Evolutionary conservation across 768 basidiomycete genomes (phyloP).

Genomic region (Hygrocybe punicea): DNA sequence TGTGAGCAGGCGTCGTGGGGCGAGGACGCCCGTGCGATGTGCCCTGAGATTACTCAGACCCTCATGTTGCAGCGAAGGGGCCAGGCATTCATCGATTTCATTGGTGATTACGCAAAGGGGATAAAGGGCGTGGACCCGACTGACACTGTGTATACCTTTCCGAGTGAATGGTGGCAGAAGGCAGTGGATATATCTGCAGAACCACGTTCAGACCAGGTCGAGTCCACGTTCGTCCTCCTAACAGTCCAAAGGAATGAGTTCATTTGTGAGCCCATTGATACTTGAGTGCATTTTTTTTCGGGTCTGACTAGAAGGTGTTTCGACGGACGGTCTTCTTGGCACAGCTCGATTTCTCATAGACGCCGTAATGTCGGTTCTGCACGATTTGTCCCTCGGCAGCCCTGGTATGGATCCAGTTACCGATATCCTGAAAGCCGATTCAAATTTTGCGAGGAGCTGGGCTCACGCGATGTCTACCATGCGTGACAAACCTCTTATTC

Average conservation of each 20-base stretch:
- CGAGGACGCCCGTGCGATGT: conserved; percentile 16
- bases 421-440: conserved; percentile 2
- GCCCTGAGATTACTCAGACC: conserved; percentile 16
- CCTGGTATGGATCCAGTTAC: conserved; percentile 2
- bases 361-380: conserved; percentile 4
- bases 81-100: not conserved
- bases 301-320: no score
- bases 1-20: not conserved
- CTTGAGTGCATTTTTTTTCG: not conserved
- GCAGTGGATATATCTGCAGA: conserved; percentile 1
- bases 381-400: conserved; percentile 4
- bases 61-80: conserved; percentile 11
- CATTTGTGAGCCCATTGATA: conserved; percentile 9
- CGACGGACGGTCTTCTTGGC: not conserved
- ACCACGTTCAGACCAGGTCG: not conserved
- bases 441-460: not conserved
- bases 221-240: conserved; percentile 7
- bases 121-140: conserved; percentile 2
- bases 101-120: conserved; percentile 1
- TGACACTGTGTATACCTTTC: conserved; percentile 8
- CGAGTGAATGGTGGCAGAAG: conserved; percentile 19
- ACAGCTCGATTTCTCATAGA: conserved; percentile 9
- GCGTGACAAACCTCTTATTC: conserved; percentile 15
- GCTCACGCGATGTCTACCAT: not conserved
- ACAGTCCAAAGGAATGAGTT: conserved; percentile 18